A percentile compares a stretch with the other conserved stretches of the same genome.
These are phyloP conservation scores for Calonectria pseudoreteaudii DNA, from an alignment of 2,329 filamentous ascomycete species.

Conservation along the genomic window DNA sequence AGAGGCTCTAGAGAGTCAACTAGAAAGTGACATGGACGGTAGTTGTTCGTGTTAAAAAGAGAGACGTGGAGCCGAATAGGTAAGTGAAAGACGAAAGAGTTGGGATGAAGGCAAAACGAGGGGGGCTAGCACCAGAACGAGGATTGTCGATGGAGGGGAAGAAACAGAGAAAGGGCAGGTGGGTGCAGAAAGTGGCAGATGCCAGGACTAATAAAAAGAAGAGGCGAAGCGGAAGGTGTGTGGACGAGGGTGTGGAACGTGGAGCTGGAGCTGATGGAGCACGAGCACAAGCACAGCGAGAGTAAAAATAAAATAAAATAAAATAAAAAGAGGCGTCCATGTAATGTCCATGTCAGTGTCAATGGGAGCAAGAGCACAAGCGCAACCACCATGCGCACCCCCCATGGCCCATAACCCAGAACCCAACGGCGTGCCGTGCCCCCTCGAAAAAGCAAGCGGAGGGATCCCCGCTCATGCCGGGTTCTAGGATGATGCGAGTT, in stretches of 20 bases:
- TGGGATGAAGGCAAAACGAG: conserved; percentile 17
- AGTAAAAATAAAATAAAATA: conserved; percentile 4
- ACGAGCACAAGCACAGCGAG: conserved; percentile 24
- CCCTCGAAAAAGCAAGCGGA: conserved; percentile 35
- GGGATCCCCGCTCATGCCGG: conserved; percentile 27
- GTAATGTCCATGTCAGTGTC: conserved; percentile 9
- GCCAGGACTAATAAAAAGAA: conserved; percentile 36
- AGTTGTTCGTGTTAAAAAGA: conserved; percentile 23
- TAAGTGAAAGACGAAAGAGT: conserved; percentile 22
- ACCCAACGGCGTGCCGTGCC: conserved; percentile 4
- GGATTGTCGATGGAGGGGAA: conserved; percentile 31
- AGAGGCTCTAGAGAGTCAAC: conserved; percentile 22
- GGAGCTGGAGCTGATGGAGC: conserved; percentile 21
- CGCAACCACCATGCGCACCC: not conserved
- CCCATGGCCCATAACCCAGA: not conserved
- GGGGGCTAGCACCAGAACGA: conserved; percentile 33
- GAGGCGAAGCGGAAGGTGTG: conserved; percentile 36
- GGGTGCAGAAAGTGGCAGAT: conserved; percentile 29
- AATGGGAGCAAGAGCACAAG: conserved; percentile 10
- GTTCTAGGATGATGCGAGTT: conserved; percentile 22
- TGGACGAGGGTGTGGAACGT: conserved; percentile 26
- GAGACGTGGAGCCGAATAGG: conserved; percentile 27
- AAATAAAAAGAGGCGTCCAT: conserved; percentile 13
- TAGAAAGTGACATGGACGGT: not conserved
- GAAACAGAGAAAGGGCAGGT: conserved; percentile 19